phyloP scores from a whole-genome alignment of 352 stramenopile species.

The Pythium utonaiense region DNA sequence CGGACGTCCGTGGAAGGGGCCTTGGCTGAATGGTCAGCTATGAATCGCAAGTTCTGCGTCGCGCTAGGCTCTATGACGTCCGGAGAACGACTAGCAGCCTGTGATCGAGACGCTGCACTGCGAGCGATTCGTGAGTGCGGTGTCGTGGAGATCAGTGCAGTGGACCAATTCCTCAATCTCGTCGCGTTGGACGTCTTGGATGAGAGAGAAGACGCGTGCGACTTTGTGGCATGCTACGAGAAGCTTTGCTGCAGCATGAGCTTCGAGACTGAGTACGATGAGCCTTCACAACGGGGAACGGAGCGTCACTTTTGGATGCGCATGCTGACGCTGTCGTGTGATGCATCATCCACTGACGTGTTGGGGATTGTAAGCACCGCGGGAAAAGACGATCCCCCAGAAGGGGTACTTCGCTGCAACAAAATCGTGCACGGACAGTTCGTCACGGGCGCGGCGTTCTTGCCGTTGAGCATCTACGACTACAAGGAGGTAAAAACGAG shows the following conservation, averaged over 20 bases:
- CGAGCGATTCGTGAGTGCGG: constrained; percentile 7
- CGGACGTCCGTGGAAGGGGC: background rate
- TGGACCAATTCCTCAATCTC: constrained; percentile 14
- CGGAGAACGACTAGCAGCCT: background rate
- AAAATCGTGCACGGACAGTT: background rate
- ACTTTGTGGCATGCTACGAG: constrained; percentile 10
- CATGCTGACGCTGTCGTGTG: background rate
- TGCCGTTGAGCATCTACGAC: background rate
- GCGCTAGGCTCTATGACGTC: constrained; percentile 7
- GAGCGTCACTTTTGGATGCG: background rate
- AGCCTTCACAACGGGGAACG: background rate
- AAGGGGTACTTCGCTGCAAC: background rate
- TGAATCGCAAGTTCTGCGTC: constrained; percentile 16
- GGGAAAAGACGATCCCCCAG: background rate
- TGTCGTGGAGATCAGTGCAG: background rate
- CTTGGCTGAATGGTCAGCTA: constrained; percentile 7
- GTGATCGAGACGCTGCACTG: constrained; percentile 1
- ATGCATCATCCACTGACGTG: background rate
- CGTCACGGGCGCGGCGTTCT: background rate
- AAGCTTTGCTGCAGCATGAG: constrained; percentile 6
- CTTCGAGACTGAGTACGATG: constrained; percentile 2
- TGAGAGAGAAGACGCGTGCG: background rate
- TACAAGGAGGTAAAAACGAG: background rate
- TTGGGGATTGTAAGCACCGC: background rate
- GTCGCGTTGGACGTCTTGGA: constrained; percentile 3